A percentile compares a stretch with the other conserved stretches of the same genome.
Evolutionary conservation across 179 eudicot species (phyloP).

Genomic region (Beta lomatogona): DNA sequence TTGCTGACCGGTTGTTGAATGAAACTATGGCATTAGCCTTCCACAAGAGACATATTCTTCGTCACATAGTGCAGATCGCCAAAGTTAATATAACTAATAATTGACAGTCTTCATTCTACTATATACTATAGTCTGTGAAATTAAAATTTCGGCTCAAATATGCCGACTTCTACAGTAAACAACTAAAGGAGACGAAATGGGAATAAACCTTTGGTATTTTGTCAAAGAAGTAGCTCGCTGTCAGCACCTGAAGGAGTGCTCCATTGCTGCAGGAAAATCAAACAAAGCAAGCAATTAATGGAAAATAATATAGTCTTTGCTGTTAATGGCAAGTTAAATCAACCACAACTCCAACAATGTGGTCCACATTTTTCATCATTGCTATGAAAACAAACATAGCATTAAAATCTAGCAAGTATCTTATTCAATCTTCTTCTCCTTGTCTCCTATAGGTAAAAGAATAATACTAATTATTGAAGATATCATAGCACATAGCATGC

Average conservation of each 20-base stretch:
- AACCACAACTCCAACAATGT: background rate
- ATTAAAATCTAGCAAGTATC: background rate
- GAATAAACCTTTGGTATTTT: constrained; percentile 77
- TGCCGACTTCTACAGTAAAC: background rate
- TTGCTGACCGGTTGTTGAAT: constrained; percentile 94
- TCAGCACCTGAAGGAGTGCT: constrained; percentile 87
- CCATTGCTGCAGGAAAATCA: constrained; percentile 66
- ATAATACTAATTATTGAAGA: background rate
- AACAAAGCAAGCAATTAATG: constrained; percentile 13
- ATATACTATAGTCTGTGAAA: constrained; percentile 1
- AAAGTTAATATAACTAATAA: constrained; percentile 18
- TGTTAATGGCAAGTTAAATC: background rate
- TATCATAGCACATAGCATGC: background rate
- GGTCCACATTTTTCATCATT: background rate
- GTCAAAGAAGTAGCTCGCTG: constrained; percentile 81
- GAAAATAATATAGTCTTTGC: background rate
- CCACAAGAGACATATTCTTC: constrained; percentile 41
- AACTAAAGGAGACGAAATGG: constrained; percentile 15
- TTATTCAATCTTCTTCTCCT: background rate
- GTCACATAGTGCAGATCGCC: constrained; percentile 29
- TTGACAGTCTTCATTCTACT: background rate
- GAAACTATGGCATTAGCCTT: constrained; percentile 95
- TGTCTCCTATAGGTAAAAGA: background rate
- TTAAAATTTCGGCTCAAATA: constrained; percentile 6
- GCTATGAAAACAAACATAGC: background rate